These are phyloP conservation scores for Trypanosoma cruzi DNA, from an alignment of 208 protist genomes.

Conservation along the genomic window DNA sequence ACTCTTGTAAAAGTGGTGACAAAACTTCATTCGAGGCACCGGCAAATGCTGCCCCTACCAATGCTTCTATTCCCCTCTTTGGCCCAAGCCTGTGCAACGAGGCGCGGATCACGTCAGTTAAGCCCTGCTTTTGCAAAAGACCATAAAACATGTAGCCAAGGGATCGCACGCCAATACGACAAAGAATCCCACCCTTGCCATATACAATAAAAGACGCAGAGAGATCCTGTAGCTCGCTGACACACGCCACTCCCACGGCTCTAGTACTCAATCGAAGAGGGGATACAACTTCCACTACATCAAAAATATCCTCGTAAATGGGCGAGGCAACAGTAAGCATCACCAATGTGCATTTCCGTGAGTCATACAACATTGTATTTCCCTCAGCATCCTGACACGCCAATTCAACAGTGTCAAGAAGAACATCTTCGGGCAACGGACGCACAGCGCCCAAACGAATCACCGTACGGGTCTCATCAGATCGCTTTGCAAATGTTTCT, in stretches of 20 bases:
- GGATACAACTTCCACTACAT: constrained; percentile 43
- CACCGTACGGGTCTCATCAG: neutral
- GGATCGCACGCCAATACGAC: constrained; percentile 30
- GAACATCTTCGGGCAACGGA: constrained; percentile 22
- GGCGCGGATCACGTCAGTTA: neutral
- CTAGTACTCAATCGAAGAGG: constrained; percentile 37
- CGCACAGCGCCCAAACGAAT: constrained; percentile 22
- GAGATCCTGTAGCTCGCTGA: constrained; percentile 23
- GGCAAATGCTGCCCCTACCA: constrained; percentile 12
- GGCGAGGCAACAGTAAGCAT: constrained; percentile 36
- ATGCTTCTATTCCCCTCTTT: constrained; percentile 12
- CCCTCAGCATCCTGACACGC: constrained; percentile 24
- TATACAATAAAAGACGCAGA: constrained; percentile 54
- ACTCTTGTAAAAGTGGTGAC: constrained; percentile 11
- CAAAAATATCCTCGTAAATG: constrained; percentile 39
- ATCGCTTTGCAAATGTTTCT: neutral
- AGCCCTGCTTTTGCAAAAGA: constrained; percentile 6
- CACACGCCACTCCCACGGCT: constrained; percentile 40
- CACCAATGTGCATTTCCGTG: constrained; percentile 38
- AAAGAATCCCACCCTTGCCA: constrained; percentile 37
- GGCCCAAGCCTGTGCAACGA: constrained; percentile 12
- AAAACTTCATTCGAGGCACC: constrained; percentile 11
- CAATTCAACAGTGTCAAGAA: constrained; percentile 16
- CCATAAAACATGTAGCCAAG: constrained; percentile 18
- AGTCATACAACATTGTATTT: constrained; percentile 48